These are phyloP conservation scores for Wickerhamomyces silvicola DNA, from an alignment of 805 yeast species.

Conservation along the genomic window DNA sequence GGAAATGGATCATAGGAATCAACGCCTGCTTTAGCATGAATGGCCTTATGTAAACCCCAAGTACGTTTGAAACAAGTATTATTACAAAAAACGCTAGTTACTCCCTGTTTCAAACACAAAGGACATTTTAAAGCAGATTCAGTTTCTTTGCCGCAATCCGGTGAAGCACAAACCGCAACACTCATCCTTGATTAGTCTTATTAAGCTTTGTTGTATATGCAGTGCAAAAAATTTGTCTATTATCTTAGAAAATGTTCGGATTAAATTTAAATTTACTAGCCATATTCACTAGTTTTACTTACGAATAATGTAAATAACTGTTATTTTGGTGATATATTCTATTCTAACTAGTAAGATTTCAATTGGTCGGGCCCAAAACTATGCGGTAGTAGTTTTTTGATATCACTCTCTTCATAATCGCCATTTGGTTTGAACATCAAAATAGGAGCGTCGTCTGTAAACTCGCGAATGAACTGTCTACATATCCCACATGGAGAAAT, in stretches of 20 bases:
- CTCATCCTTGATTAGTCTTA: background rate
- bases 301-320: no score
- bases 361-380: conserved; percentile 76
- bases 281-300: background rate
- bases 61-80: conserved; percentile 74
- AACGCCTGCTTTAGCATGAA: conserved; percentile 60
- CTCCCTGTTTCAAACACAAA: conserved; percentile 70
- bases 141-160: conserved; percentile 82
- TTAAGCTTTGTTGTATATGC: background rate
- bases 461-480: conserved; percentile 84
- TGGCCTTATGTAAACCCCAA: conserved; percentile 68
- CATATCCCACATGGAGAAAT: conserved; percentile 94
- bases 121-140: conserved; percentile 81
- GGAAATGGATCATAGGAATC: conserved; percentile 83
- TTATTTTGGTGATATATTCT: background rate
- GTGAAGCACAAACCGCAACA: conserved; percentile 53
- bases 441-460: conserved; percentile 51
- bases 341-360: background rate
- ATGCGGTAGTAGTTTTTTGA: conserved; percentile 67
- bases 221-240: background rate
- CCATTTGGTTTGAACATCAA: conserved; percentile 64
- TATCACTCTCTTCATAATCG: conserved; percentile 35
- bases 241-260: background rate
- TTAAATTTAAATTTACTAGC: background rate
- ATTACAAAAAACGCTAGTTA: conserved; percentile 65